Evolutionary conservation across 2,329 filamentous ascomycete species (phyloP).

Genomic region (Leptoxyphium fumago): DNA sequence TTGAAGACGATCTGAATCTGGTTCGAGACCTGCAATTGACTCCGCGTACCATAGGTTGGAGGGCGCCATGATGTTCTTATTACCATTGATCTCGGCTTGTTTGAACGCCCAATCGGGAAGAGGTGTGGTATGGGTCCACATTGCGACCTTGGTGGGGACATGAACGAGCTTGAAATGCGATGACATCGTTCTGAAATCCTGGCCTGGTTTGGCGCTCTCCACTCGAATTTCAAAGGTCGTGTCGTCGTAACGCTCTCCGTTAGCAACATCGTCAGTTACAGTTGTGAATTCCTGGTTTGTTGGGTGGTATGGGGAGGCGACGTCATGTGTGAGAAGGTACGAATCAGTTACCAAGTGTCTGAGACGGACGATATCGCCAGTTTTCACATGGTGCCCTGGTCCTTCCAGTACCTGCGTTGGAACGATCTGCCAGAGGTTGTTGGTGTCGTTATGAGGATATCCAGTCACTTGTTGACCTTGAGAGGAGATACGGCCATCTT

Average conservation of each 20-base stretch:
- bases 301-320: conserved; percentile 87
- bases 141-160: conserved; percentile 85
- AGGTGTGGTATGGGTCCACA: conserved; percentile 77
- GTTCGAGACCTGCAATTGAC: conserved; percentile 66
- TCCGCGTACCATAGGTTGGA: conserved; percentile 94
- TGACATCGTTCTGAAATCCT: conserved; percentile 80
- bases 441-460: conserved; percentile 95
- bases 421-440: conserved; percentile 94
- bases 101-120: conserved; percentile 96
- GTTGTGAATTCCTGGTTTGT: conserved; percentile 99
- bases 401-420: conserved; percentile 45
- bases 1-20: conserved; percentile 55
- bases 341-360: conserved; percentile 76
- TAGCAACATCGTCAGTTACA: conserved; percentile 55
- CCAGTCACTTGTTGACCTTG: conserved; percentile 96
- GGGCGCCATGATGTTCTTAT: conserved; percentile 80
- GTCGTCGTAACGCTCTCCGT: conserved; percentile 64
- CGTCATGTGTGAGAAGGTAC: conserved; percentile 82
- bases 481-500: conserved; percentile 91
- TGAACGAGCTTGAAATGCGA: conserved; percentile 95
- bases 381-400: conserved; percentile 52
- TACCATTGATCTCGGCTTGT: conserved; percentile 98
- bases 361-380: conserved; percentile 75
- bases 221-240: conserved; percentile 87
- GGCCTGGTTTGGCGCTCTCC: conserved; percentile 64